These are phyloP conservation scores for Athelia psychrophila DNA, from an alignment of 1,284 basidiomycete genomes.

Conservation along the genomic window DNA sequence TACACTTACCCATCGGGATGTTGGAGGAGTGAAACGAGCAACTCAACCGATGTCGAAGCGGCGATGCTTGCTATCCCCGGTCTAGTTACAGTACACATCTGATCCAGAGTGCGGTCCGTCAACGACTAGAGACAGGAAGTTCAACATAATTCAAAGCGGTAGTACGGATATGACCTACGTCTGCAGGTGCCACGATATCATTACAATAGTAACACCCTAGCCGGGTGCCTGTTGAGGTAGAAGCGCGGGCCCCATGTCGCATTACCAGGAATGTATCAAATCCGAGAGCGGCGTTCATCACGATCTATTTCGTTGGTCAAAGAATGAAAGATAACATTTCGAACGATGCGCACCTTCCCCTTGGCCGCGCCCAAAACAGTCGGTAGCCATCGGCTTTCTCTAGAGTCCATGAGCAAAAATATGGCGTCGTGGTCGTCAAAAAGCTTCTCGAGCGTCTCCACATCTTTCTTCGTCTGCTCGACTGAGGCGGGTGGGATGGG, in stretches of 20 bases:
- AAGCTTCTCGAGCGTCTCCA: conserved; percentile 72
- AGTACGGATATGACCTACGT: conserved; percentile 53
- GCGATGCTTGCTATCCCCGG: conserved; percentile 95
- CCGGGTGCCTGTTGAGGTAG: conserved; percentile 31
- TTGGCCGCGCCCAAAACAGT: conserved; percentile 84
- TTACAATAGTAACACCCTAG: conserved; percentile 99
- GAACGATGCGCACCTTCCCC: conserved; percentile 61
- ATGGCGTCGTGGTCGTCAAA: conserved; percentile 86
- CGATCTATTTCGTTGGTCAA: conserved; percentile 71
- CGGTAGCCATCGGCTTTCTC: conserved; percentile 95
- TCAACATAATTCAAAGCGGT: neutral
- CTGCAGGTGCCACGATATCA: conserved; percentile 94
- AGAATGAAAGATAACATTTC: neutral
- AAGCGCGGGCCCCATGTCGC: conserved; percentile 81
- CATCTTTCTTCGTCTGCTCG: conserved; percentile 62
- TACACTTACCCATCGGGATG: conserved; percentile 79
- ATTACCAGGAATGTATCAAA: conserved; percentile 98
- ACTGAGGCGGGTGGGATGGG: conserved; percentile 67
- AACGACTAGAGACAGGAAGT: conserved; percentile 59
- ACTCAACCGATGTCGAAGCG: conserved; percentile 87
- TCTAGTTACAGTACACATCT: conserved; percentile 99
- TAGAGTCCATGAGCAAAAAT: conserved; percentile 96
- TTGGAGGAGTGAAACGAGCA: conserved; percentile 87
- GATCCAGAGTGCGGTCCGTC: conserved; percentile 92
- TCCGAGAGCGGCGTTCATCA: conserved; percentile 93